phyloP scores from a whole-genome alignment of 768 basidiomycete genomes.

The Boletus sp. region DNA sequence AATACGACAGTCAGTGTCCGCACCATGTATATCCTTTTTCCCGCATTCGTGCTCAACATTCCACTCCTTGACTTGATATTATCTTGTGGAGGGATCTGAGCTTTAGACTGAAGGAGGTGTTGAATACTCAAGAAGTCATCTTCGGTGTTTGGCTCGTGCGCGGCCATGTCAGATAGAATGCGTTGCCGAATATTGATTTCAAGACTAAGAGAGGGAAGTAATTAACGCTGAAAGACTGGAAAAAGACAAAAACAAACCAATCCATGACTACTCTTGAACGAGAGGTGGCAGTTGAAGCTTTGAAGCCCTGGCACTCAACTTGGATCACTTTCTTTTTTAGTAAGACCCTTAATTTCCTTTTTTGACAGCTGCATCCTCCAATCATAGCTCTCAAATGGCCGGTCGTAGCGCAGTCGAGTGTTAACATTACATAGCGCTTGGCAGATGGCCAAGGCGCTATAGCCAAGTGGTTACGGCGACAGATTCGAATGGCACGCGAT shows the following conservation, averaged over 20 bases:
- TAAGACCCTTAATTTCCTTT: too few species aligned
- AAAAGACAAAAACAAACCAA: conserved; percentile 36
- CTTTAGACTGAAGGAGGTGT: conserved; percentile 59
- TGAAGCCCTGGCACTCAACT: too few species aligned
- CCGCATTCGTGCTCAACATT: conserved; percentile 21
- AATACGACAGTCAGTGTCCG: conserved; percentile 10
- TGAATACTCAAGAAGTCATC: conserved; percentile 48
- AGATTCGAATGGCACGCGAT: conserved; percentile 49
- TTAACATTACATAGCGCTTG: too few species aligned
- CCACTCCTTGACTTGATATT: conserved; percentile 11
- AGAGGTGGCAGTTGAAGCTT: background rate
- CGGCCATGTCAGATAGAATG: conserved; percentile 72
- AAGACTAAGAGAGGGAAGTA: conserved; percentile 41
- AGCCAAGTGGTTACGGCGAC: conserved; percentile 79
- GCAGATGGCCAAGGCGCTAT: conserved; percentile 40
- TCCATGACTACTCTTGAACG: conserved; percentile 37
- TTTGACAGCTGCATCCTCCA: too few species aligned
- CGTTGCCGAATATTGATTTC: conserved; percentile 77
- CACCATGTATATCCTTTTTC: conserved; percentile 55
- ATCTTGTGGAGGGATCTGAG: conserved; percentile 40
- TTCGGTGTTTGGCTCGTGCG: conserved; percentile 46
- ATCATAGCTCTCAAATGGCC: too few species aligned
- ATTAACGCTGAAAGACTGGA: background rate
- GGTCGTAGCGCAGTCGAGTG: too few species aligned
- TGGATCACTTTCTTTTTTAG: too few species aligned